phyloP scores from a whole-genome alignment of 2,329 filamentous ascomycete species.

The Seiridium unicorne region DNA sequence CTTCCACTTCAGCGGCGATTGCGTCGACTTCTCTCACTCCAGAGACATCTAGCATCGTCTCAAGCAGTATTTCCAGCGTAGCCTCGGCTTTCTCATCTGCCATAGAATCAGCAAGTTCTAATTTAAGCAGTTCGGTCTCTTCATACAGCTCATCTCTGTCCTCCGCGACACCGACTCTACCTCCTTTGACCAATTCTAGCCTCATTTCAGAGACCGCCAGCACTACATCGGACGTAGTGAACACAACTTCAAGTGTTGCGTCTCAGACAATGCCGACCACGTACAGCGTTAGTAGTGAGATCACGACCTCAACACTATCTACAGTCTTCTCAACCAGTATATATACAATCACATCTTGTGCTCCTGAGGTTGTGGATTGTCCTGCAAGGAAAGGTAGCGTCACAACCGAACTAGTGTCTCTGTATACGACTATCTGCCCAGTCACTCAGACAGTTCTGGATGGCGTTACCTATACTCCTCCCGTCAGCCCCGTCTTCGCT shows the following conservation, averaged over 20 bases:
- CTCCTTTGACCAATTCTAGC: background rate
- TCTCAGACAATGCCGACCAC: slow-evolving; percentile 22
- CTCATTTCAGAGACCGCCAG: background rate
- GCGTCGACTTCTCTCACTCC: background rate
- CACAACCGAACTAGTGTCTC: slow-evolving; percentile 26
- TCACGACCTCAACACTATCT: slow-evolving; percentile 23
- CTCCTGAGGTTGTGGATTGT: slow-evolving; percentile 22
- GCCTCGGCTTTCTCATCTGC: slow-evolving; percentile 11
- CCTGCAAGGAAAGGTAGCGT: slow-evolving; percentile 22
- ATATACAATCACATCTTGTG: slow-evolving; percentile 25
- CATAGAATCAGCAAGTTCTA: slow-evolving; percentile 10
- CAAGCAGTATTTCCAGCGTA: slow-evolving; percentile 6
- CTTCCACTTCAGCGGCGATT: background rate
- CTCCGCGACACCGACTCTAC: background rate
- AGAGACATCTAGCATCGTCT: background rate
- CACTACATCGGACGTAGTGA: background rate
- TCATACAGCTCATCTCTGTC: slow-evolving; percentile 11
- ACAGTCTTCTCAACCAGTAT: slow-evolving; percentile 29
- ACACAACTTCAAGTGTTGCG: background rate
- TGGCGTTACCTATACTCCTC: slow-evolving; percentile 6
- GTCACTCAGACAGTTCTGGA: slow-evolving; percentile 14
- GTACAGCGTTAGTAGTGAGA: slow-evolving; percentile 25
- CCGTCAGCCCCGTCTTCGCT: background rate
- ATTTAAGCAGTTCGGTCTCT: slow-evolving; percentile 12
- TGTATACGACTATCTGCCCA: slow-evolving; percentile 28